These are phyloP conservation scores for Cladosporium halotolerans DNA, from an alignment of 2,329 filamentous ascomycete species.

Conservation along the genomic window DNA sequence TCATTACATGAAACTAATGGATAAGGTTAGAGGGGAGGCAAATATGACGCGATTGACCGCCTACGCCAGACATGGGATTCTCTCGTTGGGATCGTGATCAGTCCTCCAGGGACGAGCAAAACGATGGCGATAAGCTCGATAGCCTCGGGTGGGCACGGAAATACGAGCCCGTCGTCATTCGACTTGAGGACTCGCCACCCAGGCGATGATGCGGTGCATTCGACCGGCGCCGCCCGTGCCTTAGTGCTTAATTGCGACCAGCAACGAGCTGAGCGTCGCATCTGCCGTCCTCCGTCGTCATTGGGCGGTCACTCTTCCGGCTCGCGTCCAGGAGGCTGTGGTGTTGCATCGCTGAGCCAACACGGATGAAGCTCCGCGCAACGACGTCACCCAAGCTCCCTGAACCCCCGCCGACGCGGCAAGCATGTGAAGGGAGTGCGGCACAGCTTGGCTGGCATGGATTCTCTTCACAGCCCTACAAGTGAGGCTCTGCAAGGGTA, in stretches of 20 bases:
- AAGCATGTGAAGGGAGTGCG: constrained; percentile 5
- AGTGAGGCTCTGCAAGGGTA: neutral
- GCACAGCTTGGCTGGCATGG: neutral
- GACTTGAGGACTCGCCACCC: neutral
- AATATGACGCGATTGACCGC: neutral
- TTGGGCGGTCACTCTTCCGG: neutral
- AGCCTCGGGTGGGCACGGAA: constrained; percentile 3
- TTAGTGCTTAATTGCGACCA: constrained; percentile 1
- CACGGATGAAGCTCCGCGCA: neutral
- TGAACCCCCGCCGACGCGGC: constrained; percentile 1
- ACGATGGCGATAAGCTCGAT: neutral
- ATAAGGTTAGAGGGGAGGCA: neutral
- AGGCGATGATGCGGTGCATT: constrained; percentile 1
- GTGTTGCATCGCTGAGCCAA: neutral
- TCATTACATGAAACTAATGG: neutral
- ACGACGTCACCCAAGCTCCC: constrained; percentile 5
- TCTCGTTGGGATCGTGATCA: constrained; percentile 3
- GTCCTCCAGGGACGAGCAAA: too few relatives aligned
- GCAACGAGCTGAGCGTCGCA: neutral
- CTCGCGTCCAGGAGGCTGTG: constrained; percentile 1
- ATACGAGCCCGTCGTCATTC: too few relatives aligned
- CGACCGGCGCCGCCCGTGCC: neutral
- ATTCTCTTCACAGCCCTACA: neutral
- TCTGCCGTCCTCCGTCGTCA: neutral
- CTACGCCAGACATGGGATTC: neutral